Percentiles rank a stretch among this genome's conserved stretches.
These are phyloP conservation scores for Calamus simplicifolius DNA, from an alignment of 176 grass and related monocot genomes.

Conservation along the genomic window DNA sequence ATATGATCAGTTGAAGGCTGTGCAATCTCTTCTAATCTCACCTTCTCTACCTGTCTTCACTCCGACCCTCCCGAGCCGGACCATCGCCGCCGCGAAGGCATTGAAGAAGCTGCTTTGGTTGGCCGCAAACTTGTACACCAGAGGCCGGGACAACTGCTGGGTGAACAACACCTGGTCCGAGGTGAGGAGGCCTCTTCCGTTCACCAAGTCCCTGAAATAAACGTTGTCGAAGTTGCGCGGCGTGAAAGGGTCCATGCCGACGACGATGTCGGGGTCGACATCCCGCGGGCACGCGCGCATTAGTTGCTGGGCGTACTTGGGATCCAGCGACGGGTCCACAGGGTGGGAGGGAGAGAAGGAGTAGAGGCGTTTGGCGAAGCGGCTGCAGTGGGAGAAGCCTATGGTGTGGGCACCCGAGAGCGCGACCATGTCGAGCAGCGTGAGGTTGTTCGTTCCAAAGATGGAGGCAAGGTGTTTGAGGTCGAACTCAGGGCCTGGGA, in stretches of 20 bases:
- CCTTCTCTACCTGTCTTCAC: conserved; percentile 51
- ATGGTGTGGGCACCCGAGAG: conserved; percentile 87
- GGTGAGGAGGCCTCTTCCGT: conserved; percentile 61
- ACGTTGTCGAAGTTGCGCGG: conserved; percentile 65
- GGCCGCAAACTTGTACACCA: conserved; percentile 35
- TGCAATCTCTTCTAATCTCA: conserved; percentile 71
- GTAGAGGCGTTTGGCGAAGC: conserved; percentile 58
- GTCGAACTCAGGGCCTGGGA: conserved; percentile 50
- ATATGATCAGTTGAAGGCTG: conserved; percentile 47
- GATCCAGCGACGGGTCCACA: conserved; percentile 41
- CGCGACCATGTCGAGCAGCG: conserved; percentile 38
- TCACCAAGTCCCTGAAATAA: conserved; percentile 47
- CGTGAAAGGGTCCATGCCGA: conserved; percentile 73
- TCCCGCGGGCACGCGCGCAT: conserved; percentile 50
- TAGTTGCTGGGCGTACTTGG: conserved; percentile 35
- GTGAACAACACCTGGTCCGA: conserved; percentile 57
- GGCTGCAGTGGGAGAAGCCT: conserved; percentile 73
- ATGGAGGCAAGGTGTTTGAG: conserved; percentile 37
- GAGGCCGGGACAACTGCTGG: conserved; percentile 7
- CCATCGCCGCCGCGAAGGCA: conserved; percentile 34
- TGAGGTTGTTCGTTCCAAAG: conserved; percentile 33
- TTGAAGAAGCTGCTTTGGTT: conserved; percentile 50
- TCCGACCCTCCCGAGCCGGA: conserved; percentile 57
- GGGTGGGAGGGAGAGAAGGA: conserved; percentile 4
- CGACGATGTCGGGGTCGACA: conserved; percentile 52